Evolutionary conservation across 306 rosid species (phyloP).

Genomic region (Pueraria montana): DNA sequence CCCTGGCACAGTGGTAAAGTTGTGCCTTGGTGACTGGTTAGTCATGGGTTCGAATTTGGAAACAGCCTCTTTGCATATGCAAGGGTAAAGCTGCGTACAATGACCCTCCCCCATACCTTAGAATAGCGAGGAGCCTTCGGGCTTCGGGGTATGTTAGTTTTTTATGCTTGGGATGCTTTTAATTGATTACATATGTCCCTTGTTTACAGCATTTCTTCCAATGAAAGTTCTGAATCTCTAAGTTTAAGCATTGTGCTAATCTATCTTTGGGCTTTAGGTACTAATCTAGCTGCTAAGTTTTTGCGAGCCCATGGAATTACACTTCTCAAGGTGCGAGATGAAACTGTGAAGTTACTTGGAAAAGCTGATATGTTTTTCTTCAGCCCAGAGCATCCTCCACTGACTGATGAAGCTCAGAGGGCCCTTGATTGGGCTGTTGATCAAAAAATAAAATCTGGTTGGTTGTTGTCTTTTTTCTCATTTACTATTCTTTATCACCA

Average conservation of each 20-base stretch:
- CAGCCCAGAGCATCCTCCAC: slow-evolving; percentile 75
- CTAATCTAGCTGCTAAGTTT: slow-evolving; percentile 67
- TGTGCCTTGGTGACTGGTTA: no score
- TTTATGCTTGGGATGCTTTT: not conserved
- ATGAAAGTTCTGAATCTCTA: slow-evolving; percentile 25
- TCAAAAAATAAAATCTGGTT: slow-evolving; percentile 69
- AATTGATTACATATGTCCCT: not conserved
- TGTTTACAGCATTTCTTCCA: slow-evolving; percentile 8
- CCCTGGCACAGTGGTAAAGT: no score
- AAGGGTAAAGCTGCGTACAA: no score
- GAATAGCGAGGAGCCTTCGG: no score
- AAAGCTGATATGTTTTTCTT: slow-evolving; percentile 54
- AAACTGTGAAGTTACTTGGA: slow-evolving; percentile 67
- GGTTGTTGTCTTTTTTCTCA: slow-evolving; percentile 37
- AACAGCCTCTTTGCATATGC: no score
- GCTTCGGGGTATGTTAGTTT: no score
- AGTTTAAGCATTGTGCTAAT: slow-evolving; percentile 37
- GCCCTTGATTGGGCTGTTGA: slow-evolving; percentile 85
- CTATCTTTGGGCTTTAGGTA: slow-evolving; percentile 59
- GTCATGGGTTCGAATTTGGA: no score
- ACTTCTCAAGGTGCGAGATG: slow-evolving; percentile 72
- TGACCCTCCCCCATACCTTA: no score
- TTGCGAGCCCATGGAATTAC: slow-evolving; percentile 72
- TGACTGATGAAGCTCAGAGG: slow-evolving; percentile 75
- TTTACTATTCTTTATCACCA: slow-evolving; percentile 17